phyloP scores from a whole-genome alignment of 2,329 filamentous ascomycete genomes.

The Fusarium mangiferae region DNA sequence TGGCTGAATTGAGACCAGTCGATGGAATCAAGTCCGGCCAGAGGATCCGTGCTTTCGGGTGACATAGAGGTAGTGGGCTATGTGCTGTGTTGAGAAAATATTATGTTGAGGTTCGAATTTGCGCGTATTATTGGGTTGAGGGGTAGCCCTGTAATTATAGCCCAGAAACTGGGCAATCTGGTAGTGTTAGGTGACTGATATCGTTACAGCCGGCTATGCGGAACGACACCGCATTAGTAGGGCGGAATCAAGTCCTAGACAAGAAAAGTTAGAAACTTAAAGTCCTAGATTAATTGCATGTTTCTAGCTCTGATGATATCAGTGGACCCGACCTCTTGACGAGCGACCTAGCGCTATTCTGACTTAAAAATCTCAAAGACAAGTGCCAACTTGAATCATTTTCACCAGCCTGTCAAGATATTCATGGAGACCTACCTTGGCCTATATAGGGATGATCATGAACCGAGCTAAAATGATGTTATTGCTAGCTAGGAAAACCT shows the following conservation, averaged over 20 bases:
- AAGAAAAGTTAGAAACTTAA: neutral
- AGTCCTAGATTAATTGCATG: neutral
- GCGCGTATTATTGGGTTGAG: fast-evolving
- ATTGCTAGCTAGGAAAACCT: too few species aligned
- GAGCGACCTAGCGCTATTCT: too few species aligned
- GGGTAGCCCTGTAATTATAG: neutral
- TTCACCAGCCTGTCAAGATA: too few species aligned
- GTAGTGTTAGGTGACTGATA: neutral
- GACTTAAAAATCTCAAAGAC: too few species aligned
- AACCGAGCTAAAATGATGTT: too few species aligned
- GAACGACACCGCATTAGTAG: neutral
- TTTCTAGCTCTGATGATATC: too few species aligned
- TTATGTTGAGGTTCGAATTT: neutral
- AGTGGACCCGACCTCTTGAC: too few species aligned
- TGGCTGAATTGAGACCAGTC: neutral
- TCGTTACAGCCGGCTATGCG: neutral
- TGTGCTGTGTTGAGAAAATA: neutral
- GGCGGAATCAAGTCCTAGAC: neutral
- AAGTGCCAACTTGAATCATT: too few species aligned
- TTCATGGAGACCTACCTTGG: neutral
- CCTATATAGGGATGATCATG: neutral
- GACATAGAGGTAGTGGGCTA: fast-evolving
- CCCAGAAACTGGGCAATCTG: fast-evolving
- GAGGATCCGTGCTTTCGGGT: fast-evolving
- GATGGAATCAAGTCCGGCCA: neutral